phyloP scores from a whole-genome alignment of 2,329 filamentous ascomycete genomes.

The Fonsecaea nubica region DNA sequence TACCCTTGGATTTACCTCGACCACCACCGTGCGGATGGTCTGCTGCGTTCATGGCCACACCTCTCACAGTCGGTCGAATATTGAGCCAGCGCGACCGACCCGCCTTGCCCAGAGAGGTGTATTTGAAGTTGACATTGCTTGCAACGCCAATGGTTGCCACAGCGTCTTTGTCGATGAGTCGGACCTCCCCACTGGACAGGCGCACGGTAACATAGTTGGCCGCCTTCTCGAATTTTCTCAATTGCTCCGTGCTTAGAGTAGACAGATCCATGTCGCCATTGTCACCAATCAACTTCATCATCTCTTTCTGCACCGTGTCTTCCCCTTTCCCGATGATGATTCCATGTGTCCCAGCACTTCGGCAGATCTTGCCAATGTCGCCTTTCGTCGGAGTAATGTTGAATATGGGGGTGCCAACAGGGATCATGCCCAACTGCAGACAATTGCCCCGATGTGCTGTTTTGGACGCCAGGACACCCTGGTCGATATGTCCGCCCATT shows the following conservation, averaged over 20 bases:
- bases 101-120: conserved; percentile 90
- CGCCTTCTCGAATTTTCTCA: conserved; percentile 60
- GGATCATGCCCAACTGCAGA: conserved; percentile 92
- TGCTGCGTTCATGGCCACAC: conserved; percentile 98
- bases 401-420: conserved; percentile 89
- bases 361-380: conserved; percentile 81
- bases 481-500: conserved; percentile 93
- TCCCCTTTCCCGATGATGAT: conserved; percentile 89
- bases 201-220: conserved; percentile 82
- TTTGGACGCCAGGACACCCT: conserved; percentile 92
- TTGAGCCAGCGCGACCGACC: conserved; percentile 92
- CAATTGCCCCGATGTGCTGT: conserved; percentile 96
- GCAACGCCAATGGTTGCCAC: conserved; percentile 93
- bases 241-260: conserved; percentile 47
- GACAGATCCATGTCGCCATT: conserved; percentile 42
- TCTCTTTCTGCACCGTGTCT: conserved; percentile 56
- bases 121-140: conserved; percentile 92
- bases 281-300: conserved; percentile 39
- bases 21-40: conserved; percentile 99
- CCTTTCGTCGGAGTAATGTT: conserved; percentile 79
- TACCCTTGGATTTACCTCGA: conserved; percentile 99
- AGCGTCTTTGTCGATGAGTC: conserved; percentile 87
- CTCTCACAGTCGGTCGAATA: conserved; percentile 92
- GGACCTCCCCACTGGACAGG: conserved; percentile 89
- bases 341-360: conserved; percentile 91